Base-by-base conservation (phyloP, 148 eudicot genomes). In the Vaccinium darrowii region DNA sequence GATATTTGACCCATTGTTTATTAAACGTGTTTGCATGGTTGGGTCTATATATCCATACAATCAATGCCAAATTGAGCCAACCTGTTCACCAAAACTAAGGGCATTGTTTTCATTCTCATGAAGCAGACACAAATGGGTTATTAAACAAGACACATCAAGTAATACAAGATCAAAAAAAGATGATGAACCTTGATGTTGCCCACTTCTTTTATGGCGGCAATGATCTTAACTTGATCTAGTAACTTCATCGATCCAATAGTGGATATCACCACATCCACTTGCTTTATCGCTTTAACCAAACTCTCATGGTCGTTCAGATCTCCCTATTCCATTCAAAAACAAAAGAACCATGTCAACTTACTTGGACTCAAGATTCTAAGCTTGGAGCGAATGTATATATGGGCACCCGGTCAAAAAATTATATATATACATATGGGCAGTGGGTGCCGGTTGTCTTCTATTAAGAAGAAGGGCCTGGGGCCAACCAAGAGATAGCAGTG, bases 201-300 rank as follows among this genome's bases (percentile, higher is more conserved):
- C 13, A 74, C 85, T 86, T 86, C 85, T 79, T 86, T 86, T 25
- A 86, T 86, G 79, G 88, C 88, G 2, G 83, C 85, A 30, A 86
- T 86, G 51, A 86, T 83, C 82, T 86, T 86, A 27, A n/a, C 52
- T 60, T 86, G 88, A 79, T 86, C 88, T 36, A 65, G 11, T 65
- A 65, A 8, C 72, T 65, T 27, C 72, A 69, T 4, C 16, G 72
- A 27, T 43, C 88, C 88, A 43, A 83, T 39, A 23, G 88, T 71
- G 5, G 85, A 86, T 36, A 86, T 86, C 85, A 86, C 88, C 83
- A 86, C 88, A 78, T 86, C 88, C 36, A 86, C 88, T 43, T 86
- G 79, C 85, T 86, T 86, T 19, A 86, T 47, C 74, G 83, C 85
- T 83, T 83, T 86, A 73, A 86, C 85, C 88, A 86, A 83, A 57